phyloP scores from a whole-genome alignment of 2,329 filamentous ascomycete species.

The Colletotrichum gloeosporioides region DNA sequence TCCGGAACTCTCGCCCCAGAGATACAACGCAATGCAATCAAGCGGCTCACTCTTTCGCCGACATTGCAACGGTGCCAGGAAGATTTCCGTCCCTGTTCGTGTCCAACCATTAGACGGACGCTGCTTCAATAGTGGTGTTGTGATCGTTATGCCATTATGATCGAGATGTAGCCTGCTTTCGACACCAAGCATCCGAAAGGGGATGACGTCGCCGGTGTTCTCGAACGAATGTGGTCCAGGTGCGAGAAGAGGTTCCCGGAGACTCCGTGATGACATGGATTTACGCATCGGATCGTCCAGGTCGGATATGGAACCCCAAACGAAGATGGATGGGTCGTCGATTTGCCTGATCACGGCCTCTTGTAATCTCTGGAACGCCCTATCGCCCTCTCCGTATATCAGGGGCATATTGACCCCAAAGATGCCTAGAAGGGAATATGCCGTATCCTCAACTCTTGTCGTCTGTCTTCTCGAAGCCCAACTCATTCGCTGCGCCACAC shows the following conservation, averaged over 20 bases:
- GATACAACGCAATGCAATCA: background rate
- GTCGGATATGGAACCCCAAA: background rate
- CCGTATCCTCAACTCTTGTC: slow-evolving; percentile 26
- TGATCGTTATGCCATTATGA: background rate
- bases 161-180: background rate
- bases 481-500: background rate
- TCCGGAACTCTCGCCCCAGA: background rate
- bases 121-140: background rate
- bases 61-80: background rate
- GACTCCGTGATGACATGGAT: rapidly evolving
- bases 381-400: background rate
- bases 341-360: background rate
- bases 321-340: background rate
- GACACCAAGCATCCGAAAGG: background rate
- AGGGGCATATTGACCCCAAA: slow-evolving; percentile 29
- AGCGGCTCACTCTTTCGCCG: background rate
- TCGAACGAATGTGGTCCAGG: background rate
- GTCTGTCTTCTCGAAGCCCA: slow-evolving; percentile 29
- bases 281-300: background rate
- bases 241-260: background rate
- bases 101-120: background rate
- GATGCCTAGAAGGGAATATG: slow-evolving; percentile 30
- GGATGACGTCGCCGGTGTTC: background rate
- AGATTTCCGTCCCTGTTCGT: background rate
- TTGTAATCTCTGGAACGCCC: slow-evolving; percentile 26